Conservation (phyloP, 805 yeast species). For the Pichia californica region DNA sequence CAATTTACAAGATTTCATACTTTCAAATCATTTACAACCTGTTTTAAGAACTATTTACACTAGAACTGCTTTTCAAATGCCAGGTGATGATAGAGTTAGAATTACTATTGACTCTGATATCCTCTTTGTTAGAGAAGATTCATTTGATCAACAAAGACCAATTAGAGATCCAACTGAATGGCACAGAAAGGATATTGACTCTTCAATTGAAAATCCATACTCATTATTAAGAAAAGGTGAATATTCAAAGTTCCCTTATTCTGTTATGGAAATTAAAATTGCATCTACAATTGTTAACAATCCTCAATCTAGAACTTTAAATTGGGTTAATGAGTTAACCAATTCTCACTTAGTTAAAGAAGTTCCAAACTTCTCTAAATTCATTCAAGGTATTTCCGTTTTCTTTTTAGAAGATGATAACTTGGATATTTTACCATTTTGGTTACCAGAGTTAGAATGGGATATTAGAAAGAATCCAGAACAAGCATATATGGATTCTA, state of each 20-base stretch:
- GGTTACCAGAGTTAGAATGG: conserved; percentile 85
- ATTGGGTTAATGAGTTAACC: conserved; percentile 85
- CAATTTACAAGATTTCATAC: conserved; percentile 56
- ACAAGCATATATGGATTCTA: conserved; percentile 66
- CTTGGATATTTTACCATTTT: conserved; percentile 84
- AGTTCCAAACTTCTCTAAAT: conserved; percentile 89
- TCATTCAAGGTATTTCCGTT: conserved; percentile 86
- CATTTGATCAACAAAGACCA: conserved; percentile 78
- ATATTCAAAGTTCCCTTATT: conserved; percentile 71
- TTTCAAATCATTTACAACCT: conserved; percentile 68
- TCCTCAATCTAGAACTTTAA: conserved; percentile 38
- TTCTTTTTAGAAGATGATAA: conserved; percentile 86
- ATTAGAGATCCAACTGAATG: conserved; percentile 82
- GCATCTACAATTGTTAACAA: conserved; percentile 40
- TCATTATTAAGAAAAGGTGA: conserved; percentile 81
- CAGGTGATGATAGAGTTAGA: conserved; percentile 92
- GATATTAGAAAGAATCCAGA: conserved; percentile 76
- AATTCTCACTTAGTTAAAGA: conserved; percentile 82
- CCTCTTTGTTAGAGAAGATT: conserved; percentile 81
- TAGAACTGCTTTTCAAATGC: conserved; percentile 95
- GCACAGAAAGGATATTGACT: conserved; percentile 91
- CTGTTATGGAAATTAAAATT: conserved; percentile 79
- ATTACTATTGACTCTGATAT: conserved; percentile 87
- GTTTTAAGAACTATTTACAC: conserved; percentile 80
- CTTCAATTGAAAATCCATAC: conserved; percentile 61